Evolutionary conservation across 2,329 filamentous ascomycete species (phyloP).

Genomic region (Pseudocercospora macadamiae): DNA sequence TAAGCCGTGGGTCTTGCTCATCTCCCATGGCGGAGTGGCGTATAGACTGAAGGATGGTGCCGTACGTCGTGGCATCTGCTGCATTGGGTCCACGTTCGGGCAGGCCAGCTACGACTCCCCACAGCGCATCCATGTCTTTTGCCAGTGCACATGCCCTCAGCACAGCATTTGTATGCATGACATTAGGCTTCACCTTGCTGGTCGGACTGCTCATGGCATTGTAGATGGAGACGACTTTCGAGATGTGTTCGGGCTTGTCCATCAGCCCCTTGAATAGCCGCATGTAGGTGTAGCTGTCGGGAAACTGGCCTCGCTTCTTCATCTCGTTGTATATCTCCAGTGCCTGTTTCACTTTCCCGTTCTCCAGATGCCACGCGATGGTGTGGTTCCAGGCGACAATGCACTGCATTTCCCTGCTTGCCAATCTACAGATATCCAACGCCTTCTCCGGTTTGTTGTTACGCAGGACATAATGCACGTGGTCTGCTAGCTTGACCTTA

Average conservation of each 20-base stretch:
- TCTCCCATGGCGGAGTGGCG: constrained; percentile 46
- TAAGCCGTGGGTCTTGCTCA: constrained; percentile 26
- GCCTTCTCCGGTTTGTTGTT: constrained; percentile 68
- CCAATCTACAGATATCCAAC: constrained; percentile 66
- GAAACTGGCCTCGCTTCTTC: constrained; percentile 86
- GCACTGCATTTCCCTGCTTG: constrained; percentile 67
- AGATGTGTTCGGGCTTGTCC: constrained; percentile 60
- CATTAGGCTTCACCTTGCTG: constrained; percentile 68
- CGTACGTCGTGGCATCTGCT: constrained; percentile 75
- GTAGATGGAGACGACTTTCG: constrained; percentile 75
- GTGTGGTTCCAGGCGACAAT: constrained; percentile 87
- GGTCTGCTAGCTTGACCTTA: constrained; percentile 70
- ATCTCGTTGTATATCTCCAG: constrained; percentile 95
- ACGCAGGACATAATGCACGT: constrained; percentile 64
- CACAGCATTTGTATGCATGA: constrained; percentile 86
- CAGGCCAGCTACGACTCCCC: constrained; percentile 72
- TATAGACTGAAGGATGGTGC: constrained; percentile 79
- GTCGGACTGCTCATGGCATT: constrained; percentile 69
- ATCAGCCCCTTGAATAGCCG: constrained; percentile 78
- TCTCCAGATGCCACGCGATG: constrained; percentile 69
- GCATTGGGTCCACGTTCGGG: constrained; percentile 64
- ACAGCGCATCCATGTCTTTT: constrained; percentile 76
- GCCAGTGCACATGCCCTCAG: constrained; percentile 77
- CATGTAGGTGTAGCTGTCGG: constrained; percentile 82
- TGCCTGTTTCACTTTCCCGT: constrained; percentile 64